Evolutionary conservation across 192 early-diverging fungal species (phyloP), one percentile per base, ranked within the genome.

Genomic region (Chytriomyces hyalinus): DNA sequence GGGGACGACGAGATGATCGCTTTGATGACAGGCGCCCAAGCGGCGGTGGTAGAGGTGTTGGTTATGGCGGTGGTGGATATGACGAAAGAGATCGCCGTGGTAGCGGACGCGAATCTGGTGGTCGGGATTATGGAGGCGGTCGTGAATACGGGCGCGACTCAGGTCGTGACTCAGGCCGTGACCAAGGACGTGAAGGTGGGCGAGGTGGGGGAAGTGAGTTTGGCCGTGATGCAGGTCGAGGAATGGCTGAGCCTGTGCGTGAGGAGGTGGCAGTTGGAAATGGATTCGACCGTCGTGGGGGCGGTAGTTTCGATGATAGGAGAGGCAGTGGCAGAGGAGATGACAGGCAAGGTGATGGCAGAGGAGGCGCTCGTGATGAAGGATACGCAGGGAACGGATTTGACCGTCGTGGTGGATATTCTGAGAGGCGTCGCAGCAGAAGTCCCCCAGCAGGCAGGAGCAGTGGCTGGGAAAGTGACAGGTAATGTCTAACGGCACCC

Each of bases 321-420:
- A 46, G 78, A 11, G 80, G 82, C 7, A 75, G 53, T 67, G 67
- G 75, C 26, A 43, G 76, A 11, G 51, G 43, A 24, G 81, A 64
- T 1, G 53, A 73, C 49, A 49, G 50, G 17, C 49, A 73, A 11
- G 28, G 80, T 28, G 83, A 81, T 1, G 65, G 84, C 17, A 70
- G 59, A 46, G 73, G 72, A n/a, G 67, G 81, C 26, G 77, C 86
- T 43, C 78, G 84, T 36, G 78, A 82, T 11, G 84, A 87, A 24
- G 86, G 86, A 11, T 80, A 84, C 64, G 78, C 83, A n/a, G 73
- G 82, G 17, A 80, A 84, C 20, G 83, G 87, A 13, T 84, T 86
- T 17, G 88, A 86, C 68, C 79, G 87, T 51, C 61, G 86, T 50
- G 80, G 75, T 59, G 67, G 76, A 17, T 15, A 24, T 20, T 67